These are phyloP conservation scores for Paspalum notatum DNA, from an alignment of 176 grass and related monocot species.

Conservation along the genomic window DNA sequence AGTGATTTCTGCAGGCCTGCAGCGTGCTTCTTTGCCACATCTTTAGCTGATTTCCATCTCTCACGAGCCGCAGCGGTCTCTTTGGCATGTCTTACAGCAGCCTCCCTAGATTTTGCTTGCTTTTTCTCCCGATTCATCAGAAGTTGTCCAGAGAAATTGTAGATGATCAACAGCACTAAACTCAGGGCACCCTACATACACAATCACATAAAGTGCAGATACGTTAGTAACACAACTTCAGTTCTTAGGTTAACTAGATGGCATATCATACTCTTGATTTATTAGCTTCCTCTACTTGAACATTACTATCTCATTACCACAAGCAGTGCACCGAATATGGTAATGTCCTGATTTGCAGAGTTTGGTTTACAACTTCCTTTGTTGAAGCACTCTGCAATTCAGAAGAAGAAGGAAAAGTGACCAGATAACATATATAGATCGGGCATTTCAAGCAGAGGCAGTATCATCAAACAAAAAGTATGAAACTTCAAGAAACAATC, in stretches of 20 bases:
- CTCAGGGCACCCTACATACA: slow-evolving; percentile 69
- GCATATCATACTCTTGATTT: slow-evolving; percentile 24
- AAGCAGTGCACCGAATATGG: slow-evolving; percentile 84
- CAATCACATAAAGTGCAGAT: not conserved
- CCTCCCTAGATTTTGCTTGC: slow-evolving; percentile 91
- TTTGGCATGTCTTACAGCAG: slow-evolving; percentile 68
- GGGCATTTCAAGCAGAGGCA: slow-evolving; percentile 1
- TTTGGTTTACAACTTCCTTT: slow-evolving; percentile 74
- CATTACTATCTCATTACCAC: slow-evolving; percentile 44
- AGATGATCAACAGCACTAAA: slow-evolving; percentile 77
- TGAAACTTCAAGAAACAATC: not conserved
- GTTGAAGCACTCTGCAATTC: slow-evolving; percentile 69
- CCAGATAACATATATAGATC: not conserved
- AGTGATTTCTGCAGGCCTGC: slow-evolving; percentile 59
- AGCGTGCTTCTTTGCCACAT: slow-evolving; percentile 82
- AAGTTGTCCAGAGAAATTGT: slow-evolving; percentile 95
- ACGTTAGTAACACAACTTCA: not conserved
- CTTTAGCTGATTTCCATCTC: slow-evolving; percentile 89
- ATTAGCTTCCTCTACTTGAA: not conserved
- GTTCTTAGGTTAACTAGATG: slow-evolving; percentile 35
- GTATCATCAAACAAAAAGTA: too few species aligned
- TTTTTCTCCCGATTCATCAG: slow-evolving; percentile 77
- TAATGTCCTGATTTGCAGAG: slow-evolving; percentile 89
- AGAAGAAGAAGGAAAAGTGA: not conserved
- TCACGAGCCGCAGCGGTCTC: slow-evolving; percentile 74